Conservation (phyloP, 768 basidiomycete genomes). For the Pleurotus sapidus region DNA sequence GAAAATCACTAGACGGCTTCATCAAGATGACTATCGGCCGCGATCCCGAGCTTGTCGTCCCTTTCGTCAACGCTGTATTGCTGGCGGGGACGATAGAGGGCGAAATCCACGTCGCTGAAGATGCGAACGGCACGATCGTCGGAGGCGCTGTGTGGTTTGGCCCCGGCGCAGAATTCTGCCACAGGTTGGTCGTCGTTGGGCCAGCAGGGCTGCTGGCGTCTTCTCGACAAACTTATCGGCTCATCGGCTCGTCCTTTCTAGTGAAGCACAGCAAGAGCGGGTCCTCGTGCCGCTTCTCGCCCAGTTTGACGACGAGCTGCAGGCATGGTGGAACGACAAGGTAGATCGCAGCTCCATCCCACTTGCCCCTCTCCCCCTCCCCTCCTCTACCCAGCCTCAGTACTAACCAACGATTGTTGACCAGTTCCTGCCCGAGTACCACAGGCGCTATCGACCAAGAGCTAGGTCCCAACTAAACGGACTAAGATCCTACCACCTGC, state of each 20-base stretch:
- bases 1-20: neutral
- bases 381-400: too few species aligned
- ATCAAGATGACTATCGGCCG: slow-evolving; percentile 1
- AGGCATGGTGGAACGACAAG: slow-evolving; percentile 5
- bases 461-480: slow-evolving; percentile 12
- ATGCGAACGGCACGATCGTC: slow-evolving; percentile 8
- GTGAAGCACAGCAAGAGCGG: slow-evolving; percentile 4
- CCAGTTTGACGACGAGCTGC: neutral
- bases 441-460: slow-evolving; percentile 1
- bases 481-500: slow-evolving; percentile 14
- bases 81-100: slow-evolving; percentile 11
- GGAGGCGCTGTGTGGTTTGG: slow-evolving; percentile 18
- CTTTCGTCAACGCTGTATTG: slow-evolving; percentile 4
- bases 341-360: neutral
- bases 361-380: too few species aligned
- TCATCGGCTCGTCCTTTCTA: slow-evolving; percentile 9
- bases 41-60: slow-evolving; percentile 1
- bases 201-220: too few species aligned
- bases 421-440: slow-evolving; percentile 7
- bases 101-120: slow-evolving; percentile 16
- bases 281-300: neutral
- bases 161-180: slow-evolving; percentile 15
- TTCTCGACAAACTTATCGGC: slow-evolving; percentile 1
- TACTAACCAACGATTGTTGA: neutral
- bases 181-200: slow-evolving; percentile 6